These are phyloP conservation scores for Sporothrix phasma DNA, from an alignment of 2,329 filamentous ascomycete species.

Conservation along the genomic window DNA sequence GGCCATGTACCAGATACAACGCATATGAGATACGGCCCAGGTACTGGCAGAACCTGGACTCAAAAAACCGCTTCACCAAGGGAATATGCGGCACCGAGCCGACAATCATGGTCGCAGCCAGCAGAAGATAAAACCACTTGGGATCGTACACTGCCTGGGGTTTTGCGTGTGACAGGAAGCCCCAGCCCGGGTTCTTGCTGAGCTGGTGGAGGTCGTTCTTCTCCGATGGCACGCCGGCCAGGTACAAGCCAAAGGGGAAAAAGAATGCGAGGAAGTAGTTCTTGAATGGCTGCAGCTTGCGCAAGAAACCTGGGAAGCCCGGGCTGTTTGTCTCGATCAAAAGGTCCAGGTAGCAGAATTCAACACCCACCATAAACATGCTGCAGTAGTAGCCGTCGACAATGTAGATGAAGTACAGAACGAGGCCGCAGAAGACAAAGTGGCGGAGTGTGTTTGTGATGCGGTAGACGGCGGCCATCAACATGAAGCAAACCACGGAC, in stretches of 20 bases:
- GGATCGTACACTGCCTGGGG: slow-evolving; percentile 55
- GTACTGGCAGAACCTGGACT: slow-evolving; percentile 48
- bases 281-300: slow-evolving; percentile 37
- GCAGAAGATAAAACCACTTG: slow-evolving; percentile 60
- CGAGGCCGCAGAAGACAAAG: slow-evolving; percentile 41
- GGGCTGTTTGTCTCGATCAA: slow-evolving; percentile 33
- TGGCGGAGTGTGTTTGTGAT: slow-evolving; percentile 46
- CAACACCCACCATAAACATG: slow-evolving; percentile 51
- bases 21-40: slow-evolving; percentile 53
- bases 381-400: slow-evolving; percentile 54
- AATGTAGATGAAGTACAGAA: slow-evolving; percentile 58
- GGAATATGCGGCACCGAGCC: slow-evolving; percentile 46
- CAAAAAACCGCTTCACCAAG: slow-evolving; percentile 50
- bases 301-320: slow-evolving; percentile 41
- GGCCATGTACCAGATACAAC: slow-evolving; percentile 56
- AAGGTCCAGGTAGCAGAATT: slow-evolving; percentile 51
- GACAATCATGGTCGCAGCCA: slow-evolving; percentile 48
- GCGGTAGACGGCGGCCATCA: slow-evolving; percentile 46
- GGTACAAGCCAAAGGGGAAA: slow-evolving; percentile 43
- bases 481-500: slow-evolving; percentile 52
- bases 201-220: slow-evolving; percentile 40
- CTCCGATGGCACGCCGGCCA: slow-evolving; percentile 51
- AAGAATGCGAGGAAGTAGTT: slow-evolving; percentile 40
- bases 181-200: slow-evolving; percentile 48
- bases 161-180: slow-evolving; percentile 49